A percentile compares a stretch with the other conserved stretches of the same genome.
These are phyloP conservation scores for Leccinum rimulosum DNA, from an alignment of 768 basidiomycete species.

Conservation along the genomic window DNA sequence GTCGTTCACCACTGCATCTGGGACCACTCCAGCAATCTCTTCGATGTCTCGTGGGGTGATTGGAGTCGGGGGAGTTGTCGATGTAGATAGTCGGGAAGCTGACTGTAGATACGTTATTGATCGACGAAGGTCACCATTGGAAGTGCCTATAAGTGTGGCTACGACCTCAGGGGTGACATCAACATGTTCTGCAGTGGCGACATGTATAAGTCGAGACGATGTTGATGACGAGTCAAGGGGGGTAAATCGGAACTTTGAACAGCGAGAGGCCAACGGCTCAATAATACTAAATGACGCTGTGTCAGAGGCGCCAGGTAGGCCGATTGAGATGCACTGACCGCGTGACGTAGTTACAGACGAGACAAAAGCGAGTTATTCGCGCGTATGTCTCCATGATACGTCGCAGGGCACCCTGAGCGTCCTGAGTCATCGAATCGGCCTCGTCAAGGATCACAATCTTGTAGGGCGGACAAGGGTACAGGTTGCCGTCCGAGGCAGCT, in stretches of 20 bases:
- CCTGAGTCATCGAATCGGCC: slow-evolving; percentile 99
- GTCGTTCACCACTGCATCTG: slow-evolving; percentile 62
- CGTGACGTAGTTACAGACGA: slow-evolving; percentile 99
- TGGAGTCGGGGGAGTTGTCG: slow-evolving; percentile 65
- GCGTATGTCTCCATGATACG: slow-evolving; percentile 99
- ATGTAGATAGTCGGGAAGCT: slow-evolving; percentile 81
- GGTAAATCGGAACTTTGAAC: slow-evolving; percentile 98
- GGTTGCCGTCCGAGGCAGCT: slow-evolving; percentile 70
- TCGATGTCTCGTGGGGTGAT: slow-evolving; percentile 82
- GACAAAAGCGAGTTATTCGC: slow-evolving; percentile 93
- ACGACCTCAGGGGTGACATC: slow-evolving; percentile 57
- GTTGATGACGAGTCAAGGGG: slow-evolving; percentile 83
- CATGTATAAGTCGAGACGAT: slow-evolving; percentile 69
- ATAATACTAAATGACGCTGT: slow-evolving; percentile 68
- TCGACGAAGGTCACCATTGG: slow-evolving; percentile 90
- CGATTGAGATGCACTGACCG: slow-evolving; percentile 53
- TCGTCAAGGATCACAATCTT: slow-evolving; percentile 99
- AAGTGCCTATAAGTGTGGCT: slow-evolving; percentile 70
- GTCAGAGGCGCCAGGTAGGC: slow-evolving; percentile 1
- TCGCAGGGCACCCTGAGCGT: slow-evolving; percentile 93
- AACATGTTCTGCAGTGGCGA: slow-evolving; percentile 76
- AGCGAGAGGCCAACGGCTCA: slow-evolving; percentile 96
- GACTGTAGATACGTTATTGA: slow-evolving; percentile 98
- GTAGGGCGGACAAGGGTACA: slow-evolving; percentile 95
- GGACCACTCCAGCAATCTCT: slow-evolving; percentile 96